Evolutionary conservation across 2,329 filamentous ascomycete genomes (phyloP), one percentile per base, ranked within the genome.

Genomic region (Cladorrhinum sp.): DNA sequence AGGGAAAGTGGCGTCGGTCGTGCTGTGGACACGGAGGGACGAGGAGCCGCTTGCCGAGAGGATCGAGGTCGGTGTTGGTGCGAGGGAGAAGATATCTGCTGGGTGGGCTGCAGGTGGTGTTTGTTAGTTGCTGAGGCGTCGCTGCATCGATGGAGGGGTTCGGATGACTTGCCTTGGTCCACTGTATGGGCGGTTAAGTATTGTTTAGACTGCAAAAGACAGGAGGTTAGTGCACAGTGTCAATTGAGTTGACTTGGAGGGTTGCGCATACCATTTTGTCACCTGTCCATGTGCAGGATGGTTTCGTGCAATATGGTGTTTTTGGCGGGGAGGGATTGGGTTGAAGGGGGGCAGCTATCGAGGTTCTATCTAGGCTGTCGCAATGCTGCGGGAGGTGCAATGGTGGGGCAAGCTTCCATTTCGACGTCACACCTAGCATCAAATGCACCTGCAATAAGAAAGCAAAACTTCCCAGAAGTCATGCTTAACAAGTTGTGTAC

Each of bases 111-210:
- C 49, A 52, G 53, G 16, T 28, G 20, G 6, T 18, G 21, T n/a
- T n/a, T 53, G 46, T 60, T 56, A 49, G 52, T 12, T 42, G 23
- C 53, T 36, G 42, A 23, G 55, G 55, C 26, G 9, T 4, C 9
- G 26, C 9, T 4, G 69, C 73, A 67, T 71, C 30, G 18, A n/a
- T 23, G 51, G 48, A 20, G 50, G 28, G 49, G 69, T 46, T 20
- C 16, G 10, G 7, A 14, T 8, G n/a, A 16, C 42, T 18, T 21
- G 10, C 42, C 42, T 46, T 46, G 85, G 73, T 96, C 90, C 74
- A 96, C 86, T 49, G 92, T 94, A 75, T 96, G 91, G 67, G 90
- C 89, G 71, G 94, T 96, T 65, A 99, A 85, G 75, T 97, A 99
- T 88, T 98, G 95, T 80, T 98, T 98, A 59, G 95, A 99, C 95